Base-by-base conservation (phyloP, 345 rosid species). In the Heritiera fomes region DNA sequence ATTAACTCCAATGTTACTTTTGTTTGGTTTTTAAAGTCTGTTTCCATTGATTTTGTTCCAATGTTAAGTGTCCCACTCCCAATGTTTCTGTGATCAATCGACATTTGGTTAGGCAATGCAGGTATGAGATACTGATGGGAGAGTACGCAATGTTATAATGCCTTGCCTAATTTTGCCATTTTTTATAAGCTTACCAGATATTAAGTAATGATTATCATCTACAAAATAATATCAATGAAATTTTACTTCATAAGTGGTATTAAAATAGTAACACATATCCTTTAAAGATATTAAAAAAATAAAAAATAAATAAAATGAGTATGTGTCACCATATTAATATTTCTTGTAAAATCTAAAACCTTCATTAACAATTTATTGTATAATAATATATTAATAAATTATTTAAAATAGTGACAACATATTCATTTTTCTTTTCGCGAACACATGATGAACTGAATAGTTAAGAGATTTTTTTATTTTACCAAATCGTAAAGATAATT, bases 51-150 rank as follows among this genome's bases (percentile, higher is more conserved):
- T 62, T 62, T 62, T 62, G 15, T 18, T 17, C 59, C 59, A 55
- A 40, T 18, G 14, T 50, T 13, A 50, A 32, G 61, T 71, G 38
- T 34, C 38, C 3, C 3, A 34, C 38, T 71, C 28, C 30, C 61
- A 71, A 52, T 52, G 75, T 32, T 8, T 52, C 8, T 32, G 7
- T 34, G 14, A 14, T 28, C 7, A 49, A 13, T 70, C 6, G 43
- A 52, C 68, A 64, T 69, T 77, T 71, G 78, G 80, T 74, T 75
- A 66, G 83, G 78, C 32, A 64, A 68, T 58, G 85, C 59, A 32
- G 74, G 81, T 65, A 62, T n/a, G 73, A 30, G 86, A 82, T 64
- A 75, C 18, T 72, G 86, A 83, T 67, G 23, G 70, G 65, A 60
- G 82, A 75, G 76, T 18, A 45, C 43, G 52, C 4, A 23, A 73